Evolutionary conservation across 371 early-diverging fungal species (phyloP).

Genomic region (Haplosporangium sp.): DNA sequence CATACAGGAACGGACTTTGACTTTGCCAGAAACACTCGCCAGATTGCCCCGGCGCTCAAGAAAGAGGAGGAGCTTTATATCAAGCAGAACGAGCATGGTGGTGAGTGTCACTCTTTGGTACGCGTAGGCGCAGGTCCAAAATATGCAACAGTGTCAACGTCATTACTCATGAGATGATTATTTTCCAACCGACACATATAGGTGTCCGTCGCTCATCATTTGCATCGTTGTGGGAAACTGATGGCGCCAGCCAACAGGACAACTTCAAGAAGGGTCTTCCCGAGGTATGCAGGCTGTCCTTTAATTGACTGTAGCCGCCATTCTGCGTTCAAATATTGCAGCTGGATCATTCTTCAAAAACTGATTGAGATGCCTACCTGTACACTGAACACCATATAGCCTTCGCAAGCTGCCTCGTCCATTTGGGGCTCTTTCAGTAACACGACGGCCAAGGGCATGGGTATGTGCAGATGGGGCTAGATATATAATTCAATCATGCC

Average conservation of each 20-base stretch:
- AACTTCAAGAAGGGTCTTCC: constrained; percentile 49
- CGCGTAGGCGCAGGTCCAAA: neutral
- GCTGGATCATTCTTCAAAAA: neutral
- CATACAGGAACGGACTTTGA: constrained; percentile 76
- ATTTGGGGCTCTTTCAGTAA: constrained; percentile 56
- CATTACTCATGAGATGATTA: no score
- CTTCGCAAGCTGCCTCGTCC: constrained; percentile 48
- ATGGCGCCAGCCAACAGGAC: constrained; percentile 23
- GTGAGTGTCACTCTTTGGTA: constrained; percentile 11
- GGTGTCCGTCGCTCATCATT: constrained; percentile 49
- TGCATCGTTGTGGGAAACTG: constrained; percentile 49
- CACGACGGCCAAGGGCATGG: constrained; percentile 39
- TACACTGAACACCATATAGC: constrained; percentile 11
- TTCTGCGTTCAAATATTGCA: neutral
- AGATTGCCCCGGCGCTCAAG: constrained; percentile 61
- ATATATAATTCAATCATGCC: neutral
- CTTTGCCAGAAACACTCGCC: constrained; percentile 72
- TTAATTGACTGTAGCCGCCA: neutral
- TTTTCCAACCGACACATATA: neutral
- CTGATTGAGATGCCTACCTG: neutral
- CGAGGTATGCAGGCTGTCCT: constrained; percentile 29
- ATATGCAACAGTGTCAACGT: neutral
- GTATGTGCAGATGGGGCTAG: constrained; percentile 8
- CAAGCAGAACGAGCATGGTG: constrained; percentile 51
- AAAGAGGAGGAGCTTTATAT: constrained; percentile 69